Evolutionary conservation across 148 eudicot species (phyloP).

Genomic region (Rhododendron henanense): DNA sequence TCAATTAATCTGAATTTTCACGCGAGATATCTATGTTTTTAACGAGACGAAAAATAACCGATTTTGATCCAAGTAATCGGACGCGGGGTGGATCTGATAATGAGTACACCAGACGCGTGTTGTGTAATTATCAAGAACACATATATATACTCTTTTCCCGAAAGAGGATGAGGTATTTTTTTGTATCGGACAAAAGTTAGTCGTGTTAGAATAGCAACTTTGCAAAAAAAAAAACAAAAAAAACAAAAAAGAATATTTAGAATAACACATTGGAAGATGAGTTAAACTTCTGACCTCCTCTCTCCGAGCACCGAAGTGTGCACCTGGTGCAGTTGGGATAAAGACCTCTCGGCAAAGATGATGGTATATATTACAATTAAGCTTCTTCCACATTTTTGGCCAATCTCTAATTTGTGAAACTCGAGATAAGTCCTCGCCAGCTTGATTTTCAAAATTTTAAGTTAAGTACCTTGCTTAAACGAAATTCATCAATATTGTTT

Average conservation of each 20-base stretch:
- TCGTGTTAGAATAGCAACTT: too few relatives aligned
- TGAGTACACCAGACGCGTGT: too few relatives aligned
- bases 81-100: too few relatives aligned
- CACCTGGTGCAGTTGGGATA: not conserved
- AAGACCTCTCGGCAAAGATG: not conserved
- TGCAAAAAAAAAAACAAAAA: too few relatives aligned
- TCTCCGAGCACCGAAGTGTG: not conserved
- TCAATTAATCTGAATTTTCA: not conserved
- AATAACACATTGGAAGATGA: too few relatives aligned
- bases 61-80: too few relatives aligned
- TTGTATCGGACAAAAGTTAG: too few relatives aligned
- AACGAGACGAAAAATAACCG: not conserved
- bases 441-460: not conserved
- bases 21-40: not conserved
- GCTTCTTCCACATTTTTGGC: not conserved
- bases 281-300: too few relatives aligned
- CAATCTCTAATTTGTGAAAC: not conserved
- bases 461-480: not conserved
- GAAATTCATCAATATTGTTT: not conserved
- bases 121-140: too few relatives aligned
- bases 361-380: not conserved
- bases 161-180: too few relatives aligned
- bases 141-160: too few relatives aligned
- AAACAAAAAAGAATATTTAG: too few relatives aligned
- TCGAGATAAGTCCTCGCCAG: not conserved